phyloP scores from a whole-genome alignment of 345 rosid species.

The Kandelia obovata region DNA sequence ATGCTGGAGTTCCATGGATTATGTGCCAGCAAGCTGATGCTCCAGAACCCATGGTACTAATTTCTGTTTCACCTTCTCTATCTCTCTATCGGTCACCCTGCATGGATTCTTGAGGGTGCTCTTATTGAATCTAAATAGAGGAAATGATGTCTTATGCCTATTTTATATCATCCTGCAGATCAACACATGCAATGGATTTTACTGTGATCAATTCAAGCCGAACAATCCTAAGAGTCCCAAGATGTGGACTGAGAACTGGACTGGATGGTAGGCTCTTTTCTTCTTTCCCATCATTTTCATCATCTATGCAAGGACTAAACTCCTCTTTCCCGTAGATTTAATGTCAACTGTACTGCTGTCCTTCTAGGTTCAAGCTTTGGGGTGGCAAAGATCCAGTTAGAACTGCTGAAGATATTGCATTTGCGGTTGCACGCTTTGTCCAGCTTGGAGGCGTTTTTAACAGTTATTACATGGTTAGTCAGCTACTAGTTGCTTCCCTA shows the following conservation, averaged over 20 bases:
- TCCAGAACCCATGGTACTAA: slow-evolving; percentile 17
- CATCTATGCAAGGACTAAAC: neutral
- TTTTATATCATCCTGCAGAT: slow-evolving; percentile 3
- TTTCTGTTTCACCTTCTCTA: neutral
- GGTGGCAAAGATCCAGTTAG: slow-evolving; percentile 16
- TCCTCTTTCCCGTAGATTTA: neutral
- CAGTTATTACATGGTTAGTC: slow-evolving; percentile 21
- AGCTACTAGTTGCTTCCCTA: no score
- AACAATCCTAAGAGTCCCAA: slow-evolving; percentile 26
- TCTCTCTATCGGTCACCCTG: no score
- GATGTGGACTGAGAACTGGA: slow-evolving; percentile 76
- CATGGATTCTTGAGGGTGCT: no score
- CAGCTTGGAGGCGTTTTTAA: slow-evolving; percentile 13
- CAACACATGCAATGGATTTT: slow-evolving; percentile 23
- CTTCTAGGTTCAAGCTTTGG: slow-evolving; percentile 15
- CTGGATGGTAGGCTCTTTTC: slow-evolving; percentile 45
- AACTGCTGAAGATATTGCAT: slow-evolving; percentile 22
- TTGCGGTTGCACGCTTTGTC: slow-evolving; percentile 18
- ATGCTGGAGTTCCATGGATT: slow-evolving; percentile 26
- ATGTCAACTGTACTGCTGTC: neutral
- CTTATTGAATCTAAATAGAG: no score
- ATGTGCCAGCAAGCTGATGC: slow-evolving; percentile 32
- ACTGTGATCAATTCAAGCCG: slow-evolving; percentile 38
- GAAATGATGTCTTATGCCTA: neutral
- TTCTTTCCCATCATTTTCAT: neutral